These are phyloP conservation scores for Castanea sativa DNA, from an alignment of 306 rosid species.

Conservation along the genomic window DNA sequence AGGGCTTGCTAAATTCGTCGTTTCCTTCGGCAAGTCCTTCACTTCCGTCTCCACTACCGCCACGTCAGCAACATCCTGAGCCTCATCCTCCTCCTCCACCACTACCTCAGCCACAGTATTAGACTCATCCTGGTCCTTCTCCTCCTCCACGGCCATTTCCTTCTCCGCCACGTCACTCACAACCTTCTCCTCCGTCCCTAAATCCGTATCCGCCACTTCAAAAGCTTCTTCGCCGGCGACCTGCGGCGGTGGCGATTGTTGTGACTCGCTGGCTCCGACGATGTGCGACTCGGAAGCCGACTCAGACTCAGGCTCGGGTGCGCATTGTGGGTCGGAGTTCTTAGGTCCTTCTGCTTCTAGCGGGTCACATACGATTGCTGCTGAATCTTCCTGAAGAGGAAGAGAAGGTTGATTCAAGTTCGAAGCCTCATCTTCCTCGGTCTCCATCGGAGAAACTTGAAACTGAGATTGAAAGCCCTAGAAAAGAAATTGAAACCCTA, in stretches of 20 bases:
- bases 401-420: slow-evolving; percentile 8
- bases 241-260: neutral
- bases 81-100: slow-evolving; percentile 1
- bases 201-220: neutral
- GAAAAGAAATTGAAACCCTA: slow-evolving; percentile 9
- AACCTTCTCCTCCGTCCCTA: neutral
- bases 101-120: neutral
- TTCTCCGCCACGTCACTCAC: neutral
- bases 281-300: neutral
- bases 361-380: slow-evolving; percentile 9
- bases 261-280: neutral
- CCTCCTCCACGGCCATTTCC: neutral
- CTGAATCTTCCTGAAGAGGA: slow-evolving; percentile 11
- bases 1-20: neutral
- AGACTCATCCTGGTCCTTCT: neutral
- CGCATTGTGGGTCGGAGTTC: slow-evolving; percentile 31
- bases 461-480: slow-evolving; percentile 43
- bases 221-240: neutral
- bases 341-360: slow-evolving; percentile 1
- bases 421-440: slow-evolving; percentile 53
- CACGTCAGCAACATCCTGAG: neutral
- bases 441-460: slow-evolving; percentile 42
- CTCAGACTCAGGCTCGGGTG: neutral
- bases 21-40: neutral
- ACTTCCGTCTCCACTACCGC: neutral